Evolutionary conservation across 495 filamentous ascomycete species (phyloP).

Genomic region (Aspergillus carlsbadensis): DNA sequence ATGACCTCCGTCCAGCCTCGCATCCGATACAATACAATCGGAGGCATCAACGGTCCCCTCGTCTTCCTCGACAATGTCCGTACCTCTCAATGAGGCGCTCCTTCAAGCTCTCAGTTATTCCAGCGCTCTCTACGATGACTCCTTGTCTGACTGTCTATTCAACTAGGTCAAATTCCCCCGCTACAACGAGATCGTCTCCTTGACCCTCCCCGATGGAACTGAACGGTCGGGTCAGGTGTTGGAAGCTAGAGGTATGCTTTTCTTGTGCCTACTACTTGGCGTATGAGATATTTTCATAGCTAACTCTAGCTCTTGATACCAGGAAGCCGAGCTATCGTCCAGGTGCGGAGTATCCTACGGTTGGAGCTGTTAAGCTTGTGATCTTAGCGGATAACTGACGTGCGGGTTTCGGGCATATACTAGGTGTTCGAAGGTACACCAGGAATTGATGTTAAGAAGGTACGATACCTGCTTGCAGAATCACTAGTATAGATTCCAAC

Average conservation of each 20-base stretch:
- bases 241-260: constrained; percentile 81
- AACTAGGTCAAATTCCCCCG: constrained; percentile 89
- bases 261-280: neutral
- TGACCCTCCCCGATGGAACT: constrained; percentile 93
- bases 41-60: constrained; percentile 95
- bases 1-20: constrained; percentile 80
- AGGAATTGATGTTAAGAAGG: constrained; percentile 98
- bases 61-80: constrained; percentile 94
- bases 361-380: neutral
- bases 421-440: constrained; percentile 98
- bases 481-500: neutral
- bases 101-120: neutral
- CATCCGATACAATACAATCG: constrained; percentile 96
- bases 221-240: constrained; percentile 93
- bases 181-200: constrained; percentile 96
- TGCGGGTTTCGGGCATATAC: constrained; percentile 13
- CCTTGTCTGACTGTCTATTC: neutral
- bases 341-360: constrained; percentile 50
- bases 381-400: constrained; percentile 23
- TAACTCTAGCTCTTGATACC: constrained; percentile 17
- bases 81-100: neutral
- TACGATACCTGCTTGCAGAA: constrained; percentile 27
- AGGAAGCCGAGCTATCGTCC: constrained; percentile 91
- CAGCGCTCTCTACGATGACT: neutral
- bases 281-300: neutral